phyloP scores from a whole-genome alignment of 371 early-diverging fungal species.

The Mucor irregularis region DNA sequence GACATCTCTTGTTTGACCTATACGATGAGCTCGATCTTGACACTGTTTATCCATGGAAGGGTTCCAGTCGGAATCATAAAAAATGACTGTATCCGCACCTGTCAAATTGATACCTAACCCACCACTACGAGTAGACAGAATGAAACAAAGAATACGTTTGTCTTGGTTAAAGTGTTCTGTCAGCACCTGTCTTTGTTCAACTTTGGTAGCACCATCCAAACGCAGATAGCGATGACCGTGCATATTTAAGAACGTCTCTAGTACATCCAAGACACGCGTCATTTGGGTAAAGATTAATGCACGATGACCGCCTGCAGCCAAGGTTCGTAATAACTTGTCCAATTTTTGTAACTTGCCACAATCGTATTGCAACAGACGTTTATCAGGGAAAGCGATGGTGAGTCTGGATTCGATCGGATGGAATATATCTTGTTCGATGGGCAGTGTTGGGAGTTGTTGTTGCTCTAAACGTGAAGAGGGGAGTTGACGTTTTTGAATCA shows the following conservation, averaged over 20 bases:
- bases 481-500: neutral
- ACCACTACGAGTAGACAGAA: constrained; percentile 92
- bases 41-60: constrained; percentile 79
- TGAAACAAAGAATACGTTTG: constrained; percentile 81
- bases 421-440: constrained; percentile 43
- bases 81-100: constrained; percentile 94
- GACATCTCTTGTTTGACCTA: constrained; percentile 93
- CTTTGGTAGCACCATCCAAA: constrained; percentile 84
- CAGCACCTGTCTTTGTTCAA: constrained; percentile 81
- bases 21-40: constrained; percentile 90
- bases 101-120: constrained; percentile 98
- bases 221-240: constrained; percentile 87
- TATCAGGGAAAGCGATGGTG: constrained; percentile 83
- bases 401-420: constrained; percentile 62
- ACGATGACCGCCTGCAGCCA: constrained; percentile 80
- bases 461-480: neutral
- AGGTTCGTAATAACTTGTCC: constrained; percentile 73
- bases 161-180: constrained; percentile 90
- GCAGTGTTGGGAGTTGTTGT: neutral
- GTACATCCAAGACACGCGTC: constrained; percentile 96
- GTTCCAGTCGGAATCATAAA: constrained; percentile 97
- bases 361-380: constrained; percentile 82
- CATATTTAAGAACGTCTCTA: constrained; percentile 93
- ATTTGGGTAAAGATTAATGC: constrained; percentile 98
- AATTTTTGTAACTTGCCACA: constrained; percentile 88